These are phyloP conservation scores for Debaryomycetaceae sp. DNA, from an alignment of 1,139 yeast species.

Conservation along the genomic window DNA sequence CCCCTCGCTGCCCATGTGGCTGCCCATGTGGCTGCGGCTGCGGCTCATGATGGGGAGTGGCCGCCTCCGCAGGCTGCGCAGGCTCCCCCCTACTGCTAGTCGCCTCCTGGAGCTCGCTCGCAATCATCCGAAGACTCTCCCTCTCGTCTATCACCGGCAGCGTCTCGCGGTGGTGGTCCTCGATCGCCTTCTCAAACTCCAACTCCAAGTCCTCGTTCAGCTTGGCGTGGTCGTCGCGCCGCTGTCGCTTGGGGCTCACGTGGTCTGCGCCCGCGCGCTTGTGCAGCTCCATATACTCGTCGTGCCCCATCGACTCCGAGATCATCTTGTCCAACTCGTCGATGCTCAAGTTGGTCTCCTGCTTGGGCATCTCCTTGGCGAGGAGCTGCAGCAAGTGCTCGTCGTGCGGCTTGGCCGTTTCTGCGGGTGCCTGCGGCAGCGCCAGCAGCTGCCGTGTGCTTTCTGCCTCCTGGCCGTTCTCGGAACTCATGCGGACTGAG, in stretches of 20 bases:
- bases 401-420: constrained; percentile 5
- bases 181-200: constrained; percentile 13
- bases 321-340: constrained; percentile 16
- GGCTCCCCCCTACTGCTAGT: constrained; percentile 8
- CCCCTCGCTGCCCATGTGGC: neutral
- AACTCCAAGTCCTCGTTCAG: constrained; percentile 11
- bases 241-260: constrained; percentile 3
- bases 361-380: constrained; percentile 7
- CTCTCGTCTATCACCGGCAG: constrained; percentile 12
- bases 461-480: neutral
- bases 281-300: constrained; percentile 5
- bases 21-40: constrained; percentile 1
- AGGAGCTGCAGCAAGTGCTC: constrained; percentile 5
- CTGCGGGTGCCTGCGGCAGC: too few species aligned
- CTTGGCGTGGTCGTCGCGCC: constrained; percentile 1
- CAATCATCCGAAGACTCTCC: constrained; percentile 16
- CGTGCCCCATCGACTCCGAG: constrained; percentile 14
- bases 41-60: neutral
- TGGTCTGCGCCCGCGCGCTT: constrained; percentile 1
- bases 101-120: constrained; percentile 16
- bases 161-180: constrained; percentile 11
- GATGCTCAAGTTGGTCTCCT: constrained; percentile 12
- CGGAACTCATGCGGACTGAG: constrained; percentile 1
- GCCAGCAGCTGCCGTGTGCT: neutral
- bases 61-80: constrained; percentile 1